Evolutionary conservation across 2,329 filamentous ascomycete genomes (phyloP).

Genomic region (Cadophora gregata): DNA sequence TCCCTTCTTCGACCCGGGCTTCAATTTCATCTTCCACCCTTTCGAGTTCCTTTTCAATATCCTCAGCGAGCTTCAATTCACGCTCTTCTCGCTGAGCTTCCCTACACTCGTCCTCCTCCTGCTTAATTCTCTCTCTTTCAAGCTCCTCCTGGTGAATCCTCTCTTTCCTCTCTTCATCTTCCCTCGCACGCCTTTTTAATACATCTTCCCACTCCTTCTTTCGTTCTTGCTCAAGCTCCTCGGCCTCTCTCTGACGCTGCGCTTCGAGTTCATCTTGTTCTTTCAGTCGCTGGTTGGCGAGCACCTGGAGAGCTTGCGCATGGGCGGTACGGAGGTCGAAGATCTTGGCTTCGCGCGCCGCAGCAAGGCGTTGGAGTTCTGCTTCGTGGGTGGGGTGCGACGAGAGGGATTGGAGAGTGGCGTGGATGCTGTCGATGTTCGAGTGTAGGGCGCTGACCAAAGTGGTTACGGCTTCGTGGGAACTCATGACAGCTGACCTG

Average conservation of each 20-base stretch:
- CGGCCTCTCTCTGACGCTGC: constrained; percentile 29
- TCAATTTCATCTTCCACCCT: constrained; percentile 41
- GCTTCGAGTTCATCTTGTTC: constrained; percentile 34
- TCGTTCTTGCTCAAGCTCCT: constrained; percentile 28
- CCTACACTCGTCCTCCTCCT: constrained; percentile 34
- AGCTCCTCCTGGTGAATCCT: constrained; percentile 27
- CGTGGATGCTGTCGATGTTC: constrained; percentile 41
- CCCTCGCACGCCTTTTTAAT: constrained; percentile 26
- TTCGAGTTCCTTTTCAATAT: constrained; percentile 38
- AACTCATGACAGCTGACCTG: not conserved
- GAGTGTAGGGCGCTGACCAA: constrained; percentile 38
- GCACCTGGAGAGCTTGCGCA: constrained; percentile 30
- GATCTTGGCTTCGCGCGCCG: constrained; percentile 36
- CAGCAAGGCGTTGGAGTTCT: constrained; percentile 35
- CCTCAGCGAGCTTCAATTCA: constrained; percentile 30
- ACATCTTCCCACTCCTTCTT: constrained; percentile 33
- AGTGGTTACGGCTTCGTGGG: constrained; percentile 29
- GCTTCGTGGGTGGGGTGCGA: constrained; percentile 37
- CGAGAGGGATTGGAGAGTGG: constrained; percentile 34
- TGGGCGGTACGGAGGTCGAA: constrained; percentile 32
- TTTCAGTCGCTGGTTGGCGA: constrained; percentile 30
- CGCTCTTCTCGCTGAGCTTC: constrained; percentile 31
- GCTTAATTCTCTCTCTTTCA: constrained; percentile 25
- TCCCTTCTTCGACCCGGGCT: constrained; percentile 35
- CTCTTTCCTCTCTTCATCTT: constrained; percentile 32